A percentile compares a stretch with the other conserved stretches of the same genome.
phyloP scores from a whole-genome alignment of 2,329 filamentous ascomycete species.

The Coleophoma cylindrospora region DNA sequence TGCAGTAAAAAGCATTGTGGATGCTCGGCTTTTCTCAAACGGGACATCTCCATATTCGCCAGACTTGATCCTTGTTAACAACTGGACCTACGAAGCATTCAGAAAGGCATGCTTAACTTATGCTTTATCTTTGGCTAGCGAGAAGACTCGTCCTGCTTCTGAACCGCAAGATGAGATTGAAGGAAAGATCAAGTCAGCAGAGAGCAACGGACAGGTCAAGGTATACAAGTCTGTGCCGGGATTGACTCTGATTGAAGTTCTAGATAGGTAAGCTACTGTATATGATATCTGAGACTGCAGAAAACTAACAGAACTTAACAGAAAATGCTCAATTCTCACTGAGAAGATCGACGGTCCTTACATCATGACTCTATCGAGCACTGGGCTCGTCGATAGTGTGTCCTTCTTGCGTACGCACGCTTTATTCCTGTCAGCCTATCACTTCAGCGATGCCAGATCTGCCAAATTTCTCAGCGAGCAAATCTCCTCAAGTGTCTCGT shows the following conservation, averaged over 20 bases:
- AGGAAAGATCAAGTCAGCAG: not conserved
- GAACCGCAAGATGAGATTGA: not conserved
- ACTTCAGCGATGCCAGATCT: constrained; percentile 42
- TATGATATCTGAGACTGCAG: not conserved
- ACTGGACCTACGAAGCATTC: constrained; percentile 52
- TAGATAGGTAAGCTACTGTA: constrained; percentile 5
- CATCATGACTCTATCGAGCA: constrained; percentile 40
- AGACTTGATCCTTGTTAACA: constrained; percentile 60
- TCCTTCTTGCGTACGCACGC: constrained; percentile 28
- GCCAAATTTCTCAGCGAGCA: constrained; percentile 58
- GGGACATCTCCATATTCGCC: constrained; percentile 56
- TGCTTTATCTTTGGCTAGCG: not conserved
- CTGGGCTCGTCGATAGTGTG: constrained; percentile 50
- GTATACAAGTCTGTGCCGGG: not conserved
- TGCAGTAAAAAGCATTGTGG: constrained; percentile 47
- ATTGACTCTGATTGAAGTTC: constrained; percentile 3
- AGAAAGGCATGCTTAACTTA: constrained; percentile 6
- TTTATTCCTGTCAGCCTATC: constrained; percentile 38
- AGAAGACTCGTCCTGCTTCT: no score
- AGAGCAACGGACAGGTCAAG: constrained; percentile 1
- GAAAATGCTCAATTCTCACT: constrained; percentile 24
- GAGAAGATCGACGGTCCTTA: constrained; percentile 35
- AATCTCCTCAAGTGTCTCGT: constrained; percentile 41
- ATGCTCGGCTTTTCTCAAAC: constrained; percentile 48
- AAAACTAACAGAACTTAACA: constrained; percentile 2